Evolutionary conservation across 1,284 basidiomycete genomes (phyloP).

Genomic region (Apiotrichum brassicae): DNA sequence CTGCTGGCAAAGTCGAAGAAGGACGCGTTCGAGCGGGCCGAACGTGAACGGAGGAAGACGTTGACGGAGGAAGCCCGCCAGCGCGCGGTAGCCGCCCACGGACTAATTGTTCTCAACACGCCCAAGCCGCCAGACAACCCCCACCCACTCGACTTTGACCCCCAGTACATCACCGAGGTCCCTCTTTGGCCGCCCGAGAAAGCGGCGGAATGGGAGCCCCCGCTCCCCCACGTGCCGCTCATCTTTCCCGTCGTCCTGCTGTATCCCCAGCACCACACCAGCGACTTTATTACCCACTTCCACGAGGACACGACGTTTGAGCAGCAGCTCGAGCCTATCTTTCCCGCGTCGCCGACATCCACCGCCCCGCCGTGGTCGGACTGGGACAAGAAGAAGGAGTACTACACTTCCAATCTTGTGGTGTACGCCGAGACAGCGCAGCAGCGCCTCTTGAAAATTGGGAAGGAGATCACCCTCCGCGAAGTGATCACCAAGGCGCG

Average conservation of each 20-base stretch:
- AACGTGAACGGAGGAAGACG: slow-evolving; percentile 33
- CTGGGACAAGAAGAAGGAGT: slow-evolving; percentile 75
- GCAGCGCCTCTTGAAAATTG: slow-evolving; percentile 76
- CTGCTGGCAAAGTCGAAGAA: slow-evolving; percentile 26
- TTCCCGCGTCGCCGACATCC: slow-evolving; percentile 50
- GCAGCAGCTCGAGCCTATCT: slow-evolving; percentile 73
- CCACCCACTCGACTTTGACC: slow-evolving; percentile 51
- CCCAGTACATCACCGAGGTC: slow-evolving; percentile 29
- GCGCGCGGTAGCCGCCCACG: slow-evolving; percentile 32
- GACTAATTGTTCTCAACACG: slow-evolving; percentile 37
- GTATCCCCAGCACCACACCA: slow-evolving; percentile 81
- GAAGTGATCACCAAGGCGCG: slow-evolving; percentile 63
- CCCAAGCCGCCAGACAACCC: slow-evolving; percentile 54
- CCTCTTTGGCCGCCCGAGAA: slow-evolving; percentile 35
- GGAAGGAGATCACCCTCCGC: slow-evolving; percentile 74
- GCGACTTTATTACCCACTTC: slow-evolving; percentile 82
- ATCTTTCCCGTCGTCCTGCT: slow-evolving; percentile 85
- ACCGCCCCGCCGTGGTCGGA: slow-evolving; percentile 51
- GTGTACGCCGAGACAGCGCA: slow-evolving; percentile 76
- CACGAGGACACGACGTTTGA: slow-evolving; percentile 77
- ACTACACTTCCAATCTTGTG: slow-evolving; percentile 59
- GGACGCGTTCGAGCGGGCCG: slow-evolving; percentile 25
- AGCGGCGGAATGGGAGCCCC: slow-evolving; percentile 54
- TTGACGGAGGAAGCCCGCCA: slow-evolving; percentile 27
- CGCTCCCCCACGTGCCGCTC: slow-evolving; percentile 56